phyloP scores from a whole-genome alignment of 331 rosid species.

The Cydonia oblonga region DNA sequence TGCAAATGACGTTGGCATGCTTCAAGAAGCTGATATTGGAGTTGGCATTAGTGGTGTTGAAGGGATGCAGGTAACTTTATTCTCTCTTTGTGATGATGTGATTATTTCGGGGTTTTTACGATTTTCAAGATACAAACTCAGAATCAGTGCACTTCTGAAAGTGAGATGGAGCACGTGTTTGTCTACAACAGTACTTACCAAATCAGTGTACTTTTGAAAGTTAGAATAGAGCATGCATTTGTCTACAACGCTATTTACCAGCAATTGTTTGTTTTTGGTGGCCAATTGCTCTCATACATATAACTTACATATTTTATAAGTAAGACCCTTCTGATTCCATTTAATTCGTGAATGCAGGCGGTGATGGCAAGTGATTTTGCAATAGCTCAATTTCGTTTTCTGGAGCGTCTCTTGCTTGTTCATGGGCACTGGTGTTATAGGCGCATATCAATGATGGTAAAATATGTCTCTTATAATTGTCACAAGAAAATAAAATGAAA shows the following conservation, averaged over 20 bases:
- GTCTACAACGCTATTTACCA: background rate
- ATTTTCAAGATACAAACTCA: no score
- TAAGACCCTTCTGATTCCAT: slow-evolving; percentile 8
- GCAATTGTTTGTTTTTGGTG: background rate
- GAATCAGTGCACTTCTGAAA: no score
- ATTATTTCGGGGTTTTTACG: background rate
- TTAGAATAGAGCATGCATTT: background rate
- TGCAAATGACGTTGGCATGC: slow-evolving; percentile 90
- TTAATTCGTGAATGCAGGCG: slow-evolving; percentile 37
- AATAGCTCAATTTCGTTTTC: slow-evolving; percentile 62
- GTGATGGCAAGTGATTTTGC: slow-evolving; percentile 91
- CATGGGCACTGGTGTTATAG: slow-evolving; percentile 96
- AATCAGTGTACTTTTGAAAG: background rate
- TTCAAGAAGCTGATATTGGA: slow-evolving; percentile 86
- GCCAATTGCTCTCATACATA: background rate
- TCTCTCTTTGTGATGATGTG: slow-evolving; percentile 1
- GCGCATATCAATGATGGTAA: slow-evolving; percentile 87
- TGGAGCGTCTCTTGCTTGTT: slow-evolving; percentile 80
- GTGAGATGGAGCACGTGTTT: background rate
- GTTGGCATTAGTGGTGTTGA: slow-evolving; percentile 86
- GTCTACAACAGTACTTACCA: background rate
- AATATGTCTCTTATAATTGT: slow-evolving; percentile 3
- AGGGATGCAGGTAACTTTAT: slow-evolving; percentile 67
- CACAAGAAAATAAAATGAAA: no score
- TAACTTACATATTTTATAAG: background rate